Evolutionary conservation across 169 alveolate genomes (phyloP), one percentile per base, ranked within the genome.

Genomic region (Plasmodium yoelii): DNA sequence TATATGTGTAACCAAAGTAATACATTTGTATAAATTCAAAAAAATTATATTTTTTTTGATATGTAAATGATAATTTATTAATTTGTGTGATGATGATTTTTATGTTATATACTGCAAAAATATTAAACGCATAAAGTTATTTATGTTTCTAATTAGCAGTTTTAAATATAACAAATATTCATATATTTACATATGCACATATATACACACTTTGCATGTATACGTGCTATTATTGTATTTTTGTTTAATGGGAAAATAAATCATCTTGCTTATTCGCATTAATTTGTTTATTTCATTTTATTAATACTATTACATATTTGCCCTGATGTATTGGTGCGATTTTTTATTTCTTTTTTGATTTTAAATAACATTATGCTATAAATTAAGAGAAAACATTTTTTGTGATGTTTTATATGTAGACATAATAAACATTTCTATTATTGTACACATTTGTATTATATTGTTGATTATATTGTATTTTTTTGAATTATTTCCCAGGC

Each of bases 101-200:
- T 51, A 13, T 51, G n/a, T 51, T 51, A 13, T 51, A 13, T 28
- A 34, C 72, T 34, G 39, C 22, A 39, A 28, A 51, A 28, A 63
- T 63, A 18, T 26, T 13, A 34, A 22, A 46, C 39, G 13, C 10
- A 63, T 63, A 18, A 34, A 26, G 15, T n/a, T 13, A 12, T n/a
- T 61, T 24, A 19, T 24, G 19, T 61, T 28, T 26, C 42, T 28
- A 70, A 51, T 56, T 56, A 12, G 59, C 49, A 56, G 2, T 42
- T 39, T 18, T 42, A 47, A 73, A 19, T 24, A 18, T 39, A 73
- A 61, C 42, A 73, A 39, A 57, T 61, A 42, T 73, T 28, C 47
- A 73, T 59, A 10, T 39, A 57, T 57, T n/a, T 61, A 26, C 12
- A 64, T 73, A 49, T 47, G 57, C 57, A 56, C 12, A 15, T 72